phyloP scores from a whole-genome alignment of 2,329 filamentous ascomycete genomes.

The Xylariales sp. region DNA sequence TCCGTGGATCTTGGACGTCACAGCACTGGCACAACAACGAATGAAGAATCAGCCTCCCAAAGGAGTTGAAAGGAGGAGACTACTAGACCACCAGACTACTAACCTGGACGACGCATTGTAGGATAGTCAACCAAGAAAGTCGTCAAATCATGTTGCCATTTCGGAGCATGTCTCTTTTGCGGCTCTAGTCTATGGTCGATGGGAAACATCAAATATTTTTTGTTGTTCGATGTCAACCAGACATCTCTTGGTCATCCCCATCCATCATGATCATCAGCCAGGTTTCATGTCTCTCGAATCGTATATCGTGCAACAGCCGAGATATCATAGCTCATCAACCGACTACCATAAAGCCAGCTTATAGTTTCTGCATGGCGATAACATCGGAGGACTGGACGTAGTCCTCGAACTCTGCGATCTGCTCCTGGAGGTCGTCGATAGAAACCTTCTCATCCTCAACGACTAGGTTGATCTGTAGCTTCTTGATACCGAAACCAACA shows the following conservation, averaged over 20 bases:
- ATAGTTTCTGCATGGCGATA: conserved; percentile 89
- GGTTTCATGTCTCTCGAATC: conserved; percentile 22
- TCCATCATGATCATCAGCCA: conserved; percentile 26
- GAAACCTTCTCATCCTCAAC: conserved; percentile 97
- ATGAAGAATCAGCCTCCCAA: too few relatives aligned
- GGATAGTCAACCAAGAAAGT: too few relatives aligned
- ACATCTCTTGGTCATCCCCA: conserved; percentile 4
- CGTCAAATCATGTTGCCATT: background rate
- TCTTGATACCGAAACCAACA: conserved; percentile 97
- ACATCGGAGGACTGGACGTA: conserved; percentile 93
- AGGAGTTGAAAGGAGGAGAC: too few relatives aligned
- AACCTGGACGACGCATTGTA: too few relatives aligned
- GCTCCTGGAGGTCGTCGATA: conserved; percentile 76
- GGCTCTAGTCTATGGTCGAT: conserved; percentile 8
- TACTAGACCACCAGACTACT: too few relatives aligned
- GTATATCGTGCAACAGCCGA: conserved; percentile 26
- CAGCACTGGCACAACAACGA: too few relatives aligned
- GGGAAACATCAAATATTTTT: background rate
- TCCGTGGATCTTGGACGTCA: too few relatives aligned
- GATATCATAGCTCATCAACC: conserved; percentile 14
- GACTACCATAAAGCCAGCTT: conserved; percentile 34
- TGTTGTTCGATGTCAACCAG: background rate
- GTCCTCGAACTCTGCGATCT: conserved; percentile 83
- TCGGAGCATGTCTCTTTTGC: conserved; percentile 2
- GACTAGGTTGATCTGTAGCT: conserved; percentile 98